These are phyloP conservation scores for Vigna nakashimae DNA, from an alignment of 306 rosid genomes.

Conservation along the genomic window DNA sequence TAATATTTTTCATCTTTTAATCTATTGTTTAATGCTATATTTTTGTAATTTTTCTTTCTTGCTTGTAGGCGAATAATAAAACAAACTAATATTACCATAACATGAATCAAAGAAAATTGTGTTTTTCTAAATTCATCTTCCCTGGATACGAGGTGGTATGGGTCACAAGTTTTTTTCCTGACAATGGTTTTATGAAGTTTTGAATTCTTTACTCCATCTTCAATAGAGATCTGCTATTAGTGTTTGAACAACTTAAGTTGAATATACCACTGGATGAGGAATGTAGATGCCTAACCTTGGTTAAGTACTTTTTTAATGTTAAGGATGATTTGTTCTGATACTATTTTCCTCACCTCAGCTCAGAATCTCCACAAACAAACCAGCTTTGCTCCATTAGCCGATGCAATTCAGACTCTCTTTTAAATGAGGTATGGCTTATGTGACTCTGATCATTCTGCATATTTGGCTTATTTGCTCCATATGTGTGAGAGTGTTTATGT, in stretches of 20 bases:
- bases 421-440: slow-evolving; percentile 74
- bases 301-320: slow-evolving; percentile 39
- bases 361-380: slow-evolving; percentile 87
- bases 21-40: slow-evolving; percentile 10
- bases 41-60: slow-evolving; percentile 5
- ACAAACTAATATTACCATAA: slow-evolving; percentile 4
- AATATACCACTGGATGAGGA: slow-evolving; percentile 24
- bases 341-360: slow-evolving; percentile 64
- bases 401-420: slow-evolving; percentile 88
- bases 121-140: slow-evolving; percentile 26
- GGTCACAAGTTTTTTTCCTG: slow-evolving; percentile 23
- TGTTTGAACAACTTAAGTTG: slow-evolving; percentile 23
- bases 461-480: neutral
- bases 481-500: neutral
- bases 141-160: slow-evolving; percentile 17
- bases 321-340: slow-evolving; percentile 47
- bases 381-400: slow-evolving; percentile 95
- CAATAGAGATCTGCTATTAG: neutral
- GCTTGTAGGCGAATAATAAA: neutral
- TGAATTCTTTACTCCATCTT: slow-evolving; percentile 32
- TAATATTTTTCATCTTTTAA: slow-evolving; percentile 2
- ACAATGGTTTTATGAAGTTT: neutral
- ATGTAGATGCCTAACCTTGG: slow-evolving; percentile 25
- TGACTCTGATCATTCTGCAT: slow-evolving; percentile 9
- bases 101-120: slow-evolving; percentile 31